Conservation (phyloP, 345 rosid genomes). For the Brassica rapa region DNA sequence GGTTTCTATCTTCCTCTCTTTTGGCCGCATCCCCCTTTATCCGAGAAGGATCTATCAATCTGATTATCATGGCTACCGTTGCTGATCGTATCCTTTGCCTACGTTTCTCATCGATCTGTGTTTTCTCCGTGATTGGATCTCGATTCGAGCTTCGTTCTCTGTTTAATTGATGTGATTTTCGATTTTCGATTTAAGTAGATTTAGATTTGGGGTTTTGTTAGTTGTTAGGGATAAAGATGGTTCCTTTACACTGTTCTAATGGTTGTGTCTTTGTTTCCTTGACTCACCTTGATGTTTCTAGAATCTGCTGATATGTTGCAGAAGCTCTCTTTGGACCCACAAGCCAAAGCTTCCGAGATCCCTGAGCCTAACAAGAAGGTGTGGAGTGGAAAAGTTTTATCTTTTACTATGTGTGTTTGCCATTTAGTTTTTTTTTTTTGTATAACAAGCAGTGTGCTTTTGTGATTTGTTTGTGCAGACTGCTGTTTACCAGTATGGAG, state of each 20-base stretch:
- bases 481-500: constrained; percentile 64
- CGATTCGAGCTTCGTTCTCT: constrained; percentile 24
- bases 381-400: constrained; percentile 19
- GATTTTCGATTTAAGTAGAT: background rate
- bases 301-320: constrained; percentile 85
- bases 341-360: constrained; percentile 61
- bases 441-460: too few relatives aligned
- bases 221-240: background rate
- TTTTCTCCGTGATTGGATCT: constrained; percentile 13
- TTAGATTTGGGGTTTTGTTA: background rate
- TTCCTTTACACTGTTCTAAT: constrained; percentile 7
- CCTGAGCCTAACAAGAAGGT: constrained; percentile 84
- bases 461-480: constrained; percentile 39
- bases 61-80: constrained; percentile 61
- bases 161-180: background rate
- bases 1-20: constrained; percentile 27
- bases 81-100: constrained; percentile 77
- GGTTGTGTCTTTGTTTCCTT: constrained; percentile 48
- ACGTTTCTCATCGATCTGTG: constrained; percentile 36
- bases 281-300: constrained; percentile 42
- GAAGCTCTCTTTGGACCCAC: constrained; percentile 70
- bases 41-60: constrained; percentile 48
- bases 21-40: constrained; percentile 38
- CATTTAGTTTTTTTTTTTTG: background rate
- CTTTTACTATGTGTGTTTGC: background rate